These are phyloP conservation scores for Geosiphon pyriformis DNA, from an alignment of 192 early-diverging fungal genomes.

Conservation along the genomic window DNA sequence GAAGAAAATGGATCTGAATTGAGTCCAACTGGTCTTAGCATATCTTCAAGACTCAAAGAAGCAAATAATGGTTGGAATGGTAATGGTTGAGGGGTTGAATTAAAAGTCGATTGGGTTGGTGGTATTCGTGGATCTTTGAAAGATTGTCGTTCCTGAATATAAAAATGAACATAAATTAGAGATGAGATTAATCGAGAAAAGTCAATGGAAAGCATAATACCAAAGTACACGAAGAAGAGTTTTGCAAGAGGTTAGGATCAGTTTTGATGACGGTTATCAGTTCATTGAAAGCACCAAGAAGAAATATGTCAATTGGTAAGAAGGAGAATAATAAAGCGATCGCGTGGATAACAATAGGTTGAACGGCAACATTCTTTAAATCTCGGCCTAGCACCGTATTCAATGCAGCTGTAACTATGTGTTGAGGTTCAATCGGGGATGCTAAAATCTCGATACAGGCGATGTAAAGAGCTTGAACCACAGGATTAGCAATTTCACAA, in stretches of 20 bases:
- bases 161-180: background rate
- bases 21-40: constrained; percentile 27
- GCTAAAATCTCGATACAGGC: constrained; percentile 45
- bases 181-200: background rate
- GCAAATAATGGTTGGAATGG: constrained; percentile 23
- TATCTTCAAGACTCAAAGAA: constrained; percentile 27
- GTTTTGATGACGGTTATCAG: constrained; percentile 33
- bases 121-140: background rate
- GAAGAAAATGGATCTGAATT: constrained; percentile 23
- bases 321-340: constrained; percentile 36
- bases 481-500: constrained; percentile 56
- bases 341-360: constrained; percentile 36
- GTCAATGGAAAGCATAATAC: constrained; percentile 23
- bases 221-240: constrained; percentile 39
- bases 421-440: constrained; percentile 36
- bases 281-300: constrained; percentile 46
- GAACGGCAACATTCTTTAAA: constrained; percentile 28
- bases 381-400: constrained; percentile 41
- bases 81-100: background rate
- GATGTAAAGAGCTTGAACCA: constrained; percentile 48
- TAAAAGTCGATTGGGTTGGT: background rate
- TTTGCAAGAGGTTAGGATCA: constrained; percentile 33
- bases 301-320: constrained; percentile 38
- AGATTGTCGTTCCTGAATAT: constrained; percentile 19
- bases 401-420: constrained; percentile 36